These are phyloP conservation scores for Papiliotrema nemorosa DNA, from an alignment of 1,284 basidiomycete species.

Conservation along the genomic window DNA sequence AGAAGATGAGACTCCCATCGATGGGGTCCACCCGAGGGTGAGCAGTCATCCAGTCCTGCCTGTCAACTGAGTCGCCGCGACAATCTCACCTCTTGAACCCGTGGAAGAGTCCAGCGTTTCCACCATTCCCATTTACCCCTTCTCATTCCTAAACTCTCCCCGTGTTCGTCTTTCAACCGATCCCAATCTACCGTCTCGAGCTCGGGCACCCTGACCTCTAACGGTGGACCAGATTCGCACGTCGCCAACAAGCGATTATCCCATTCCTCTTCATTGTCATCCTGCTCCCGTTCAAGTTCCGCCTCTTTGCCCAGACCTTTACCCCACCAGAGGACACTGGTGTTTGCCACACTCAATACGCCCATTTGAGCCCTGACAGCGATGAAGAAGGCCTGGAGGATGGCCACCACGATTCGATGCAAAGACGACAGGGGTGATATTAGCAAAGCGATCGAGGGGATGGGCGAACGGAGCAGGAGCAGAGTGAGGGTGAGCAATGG, in stretches of 20 bases:
- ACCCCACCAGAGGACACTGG: conserved; percentile 50
- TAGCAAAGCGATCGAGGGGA: conserved; percentile 54
- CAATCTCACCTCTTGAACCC: conserved; percentile 35
- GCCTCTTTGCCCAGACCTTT: conserved; percentile 28
- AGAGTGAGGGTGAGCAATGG: conserved; percentile 31
- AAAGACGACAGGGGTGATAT: conserved; percentile 50
- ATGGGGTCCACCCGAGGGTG: conserved; percentile 53
- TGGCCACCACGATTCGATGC: conserved; percentile 44
- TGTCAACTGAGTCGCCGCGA: conserved; percentile 14
- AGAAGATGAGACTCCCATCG: conserved; percentile 52
- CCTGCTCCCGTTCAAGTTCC: neutral
- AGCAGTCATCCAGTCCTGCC: conserved; percentile 53
- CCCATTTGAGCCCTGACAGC: conserved; percentile 36
- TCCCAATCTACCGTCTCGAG: conserved; percentile 53
- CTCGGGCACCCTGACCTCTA: conserved; percentile 51
- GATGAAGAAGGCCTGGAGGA: conserved; percentile 48
- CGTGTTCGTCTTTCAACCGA: conserved; percentile 29
- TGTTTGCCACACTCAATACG: conserved; percentile 53
- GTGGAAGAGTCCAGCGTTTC: conserved; percentile 25
- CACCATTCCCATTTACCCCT: conserved; percentile 26
- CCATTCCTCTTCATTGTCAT: neutral
- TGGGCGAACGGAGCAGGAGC: conserved; percentile 41
- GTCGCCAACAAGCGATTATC: conserved; percentile 51
- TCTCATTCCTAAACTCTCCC: conserved; percentile 24
- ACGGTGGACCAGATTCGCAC: conserved; percentile 53